These are phyloP conservation scores for Pachyrhizus erosus DNA, from an alignment of 306 rosid species.

Conservation along the genomic window DNA sequence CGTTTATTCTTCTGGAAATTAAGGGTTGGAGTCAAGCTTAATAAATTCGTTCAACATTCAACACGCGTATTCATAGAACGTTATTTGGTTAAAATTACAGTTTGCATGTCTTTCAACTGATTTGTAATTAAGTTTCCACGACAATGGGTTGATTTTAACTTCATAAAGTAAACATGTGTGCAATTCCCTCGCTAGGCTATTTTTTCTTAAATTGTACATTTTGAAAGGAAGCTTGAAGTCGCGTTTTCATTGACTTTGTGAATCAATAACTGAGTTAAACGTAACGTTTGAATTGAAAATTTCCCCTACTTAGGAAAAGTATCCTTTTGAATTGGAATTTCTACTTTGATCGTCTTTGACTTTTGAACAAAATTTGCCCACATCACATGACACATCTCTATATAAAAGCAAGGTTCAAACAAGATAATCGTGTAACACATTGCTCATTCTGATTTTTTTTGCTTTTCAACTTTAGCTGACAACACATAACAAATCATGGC, in stretches of 20 bases:
- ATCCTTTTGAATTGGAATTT: slow-evolving; percentile 36
- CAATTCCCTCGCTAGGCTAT: neutral
- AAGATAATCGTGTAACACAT: neutral
- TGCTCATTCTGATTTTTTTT: slow-evolving; percentile 21
- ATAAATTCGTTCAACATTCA: slow-evolving; percentile 18
- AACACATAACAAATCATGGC: slow-evolving; percentile 48
- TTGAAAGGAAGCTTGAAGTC: neutral
- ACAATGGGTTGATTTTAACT: neutral
- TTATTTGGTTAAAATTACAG: neutral
- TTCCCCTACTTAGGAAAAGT: slow-evolving; percentile 22
- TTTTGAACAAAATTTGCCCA: neutral
- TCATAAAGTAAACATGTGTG: neutral
- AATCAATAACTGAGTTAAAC: neutral
- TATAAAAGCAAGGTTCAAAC: neutral
- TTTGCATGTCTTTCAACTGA: no score
- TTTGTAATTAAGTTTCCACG: no score
- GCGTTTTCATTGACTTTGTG: slow-evolving; percentile 15
- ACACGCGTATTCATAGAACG: neutral
- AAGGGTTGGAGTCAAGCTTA: neutral
- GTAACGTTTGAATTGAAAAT: neutral
- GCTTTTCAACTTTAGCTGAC: neutral
- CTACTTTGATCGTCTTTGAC: slow-evolving; percentile 43
- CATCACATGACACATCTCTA: neutral
- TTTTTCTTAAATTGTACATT: no score
- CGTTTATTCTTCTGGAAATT: neutral